phyloP scores from a whole-genome alignment of 148 eudicot species.

The Pharnaceum exiguum region DNA sequence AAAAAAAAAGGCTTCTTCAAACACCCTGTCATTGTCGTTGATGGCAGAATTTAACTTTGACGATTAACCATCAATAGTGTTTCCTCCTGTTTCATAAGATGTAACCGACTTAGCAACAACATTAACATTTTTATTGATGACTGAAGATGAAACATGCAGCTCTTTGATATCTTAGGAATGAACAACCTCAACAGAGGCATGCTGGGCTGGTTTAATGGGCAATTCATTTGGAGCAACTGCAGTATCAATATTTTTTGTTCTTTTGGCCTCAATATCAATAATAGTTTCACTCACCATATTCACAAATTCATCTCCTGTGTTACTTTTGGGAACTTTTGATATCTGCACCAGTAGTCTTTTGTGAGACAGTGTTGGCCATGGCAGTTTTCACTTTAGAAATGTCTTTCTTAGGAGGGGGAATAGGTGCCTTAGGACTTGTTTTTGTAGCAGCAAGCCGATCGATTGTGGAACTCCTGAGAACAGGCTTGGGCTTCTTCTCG shows the following conservation, averaged over 20 bases:
- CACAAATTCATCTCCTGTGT: constrained; percentile 10
- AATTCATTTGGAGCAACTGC: constrained; percentile 7
- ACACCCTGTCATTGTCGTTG: constrained; percentile 12
- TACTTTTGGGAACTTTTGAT: constrained; percentile 29
- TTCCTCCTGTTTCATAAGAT: constrained; percentile 19
- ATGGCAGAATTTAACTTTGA: constrained; percentile 8
- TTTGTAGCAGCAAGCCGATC: constrained; percentile 68
- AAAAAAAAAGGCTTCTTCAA: constrained; percentile 13
- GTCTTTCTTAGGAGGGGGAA: constrained; percentile 35
- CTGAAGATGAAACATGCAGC: constrained; percentile 36
- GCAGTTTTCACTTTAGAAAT: constrained; percentile 27
- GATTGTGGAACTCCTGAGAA: constrained; percentile 68
- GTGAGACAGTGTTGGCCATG: constrained; percentile 1
- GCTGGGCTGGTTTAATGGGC: constrained; percentile 14
- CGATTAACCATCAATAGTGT: constrained; percentile 19
- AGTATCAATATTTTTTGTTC: background rate
- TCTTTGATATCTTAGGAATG: constrained; percentile 38
- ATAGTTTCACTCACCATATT: constrained; percentile 18
- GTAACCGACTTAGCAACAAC: constrained; percentile 6
- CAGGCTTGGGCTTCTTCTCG: constrained; percentile 33
- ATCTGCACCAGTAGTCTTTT: constrained; percentile 23
- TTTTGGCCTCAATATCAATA: constrained; percentile 20
- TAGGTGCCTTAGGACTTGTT: constrained; percentile 31
- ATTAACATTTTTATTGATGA: constrained; percentile 24
- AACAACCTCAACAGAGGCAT: constrained; percentile 8